Base-by-base conservation (phyloP, 106 monocot species). In the Agapanthus africanus region DNA sequence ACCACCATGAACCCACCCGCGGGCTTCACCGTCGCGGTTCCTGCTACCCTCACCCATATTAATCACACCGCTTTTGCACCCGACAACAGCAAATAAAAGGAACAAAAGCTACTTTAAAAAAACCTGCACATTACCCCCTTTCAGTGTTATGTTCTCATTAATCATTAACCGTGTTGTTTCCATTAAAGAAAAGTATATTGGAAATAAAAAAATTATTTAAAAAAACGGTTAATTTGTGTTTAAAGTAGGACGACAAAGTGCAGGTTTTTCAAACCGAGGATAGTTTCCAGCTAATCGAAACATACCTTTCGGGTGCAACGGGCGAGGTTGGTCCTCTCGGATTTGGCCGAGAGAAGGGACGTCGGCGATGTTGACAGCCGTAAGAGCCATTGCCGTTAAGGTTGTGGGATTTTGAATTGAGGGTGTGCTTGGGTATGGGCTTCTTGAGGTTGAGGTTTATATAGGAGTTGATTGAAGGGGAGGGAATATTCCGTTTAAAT, bases 1-100 rank as follows among this genome's bases (percentile, higher is more conserved):
- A 91, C 76, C 82, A 91, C 91, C 72, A 70, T 0, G 49, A 93
- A 86, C 72, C 65, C 83, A 52, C 37, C 59, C 19, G 59, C 42
- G 11, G 42, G 39, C 60, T 60, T 60, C 33, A 14, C 7, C 19
- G 39, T 37, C 44, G 31, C 22, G n/a, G 49, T 26, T 26, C 25
- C 54, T 47, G 47, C 3, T 15, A 47, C n/a, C n/a, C 16, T 19
- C 10, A 47, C 7, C 47, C 47, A 11, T 0, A 18, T 47, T 23
- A 35, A n/a, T 4, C 15, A 0, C 34, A 15, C 61, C 30, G 39
- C 18, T 4, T 15, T 6, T 40, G 19, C 22, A 1, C 65, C 18
- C 23, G 40, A 57, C 0, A 47, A 47, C 47, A 15, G n/a, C n/a
- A n/a, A n/a, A n/a, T n/a, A n/a, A n/a, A n/a, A n/a, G n/a, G n/a